Evolutionary conservation across 805 yeast genomes (phyloP).

Genomic region (Ogataea pilisensis): DNA sequence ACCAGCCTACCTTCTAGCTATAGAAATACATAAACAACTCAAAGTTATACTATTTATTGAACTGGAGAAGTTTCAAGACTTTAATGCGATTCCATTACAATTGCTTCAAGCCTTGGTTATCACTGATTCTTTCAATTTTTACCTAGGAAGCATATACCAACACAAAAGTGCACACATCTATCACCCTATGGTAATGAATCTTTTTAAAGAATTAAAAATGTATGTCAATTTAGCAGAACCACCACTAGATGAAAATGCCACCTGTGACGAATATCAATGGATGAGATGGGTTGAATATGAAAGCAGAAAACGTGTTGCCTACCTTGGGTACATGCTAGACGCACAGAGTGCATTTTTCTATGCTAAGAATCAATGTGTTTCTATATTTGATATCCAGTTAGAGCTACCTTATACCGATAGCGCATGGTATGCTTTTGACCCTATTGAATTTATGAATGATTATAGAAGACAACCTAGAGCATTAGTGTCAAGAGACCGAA

Average conservation of each 20-base stretch:
- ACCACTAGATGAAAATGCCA: slow-evolving; percentile 7
- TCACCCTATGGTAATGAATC: slow-evolving; percentile 21
- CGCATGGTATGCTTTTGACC: slow-evolving; percentile 37
- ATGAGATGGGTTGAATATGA: slow-evolving; percentile 44
- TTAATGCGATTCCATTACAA: slow-evolving; percentile 15
- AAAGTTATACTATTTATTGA: slow-evolving; percentile 11
- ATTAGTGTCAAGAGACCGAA: slow-evolving; percentile 6
- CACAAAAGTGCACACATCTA: slow-evolving; percentile 16
- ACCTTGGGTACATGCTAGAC: slow-evolving; percentile 39
- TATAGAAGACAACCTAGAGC: slow-evolving; percentile 28
- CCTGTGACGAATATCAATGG: slow-evolving; percentile 31
- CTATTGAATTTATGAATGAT: slow-evolving; percentile 21
- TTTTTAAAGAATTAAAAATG: slow-evolving; percentile 18
- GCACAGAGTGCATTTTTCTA: slow-evolving; percentile 36
- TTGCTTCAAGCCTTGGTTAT: slow-evolving; percentile 25
- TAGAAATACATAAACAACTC: slow-evolving; percentile 20
- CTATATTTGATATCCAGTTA: slow-evolving; percentile 40
- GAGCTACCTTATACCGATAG: slow-evolving; percentile 44
- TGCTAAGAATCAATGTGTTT: slow-evolving; percentile 30
- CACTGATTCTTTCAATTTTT: slow-evolving; percentile 22
- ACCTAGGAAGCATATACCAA: slow-evolving; percentile 20
- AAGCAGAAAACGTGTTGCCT: slow-evolving; percentile 38
- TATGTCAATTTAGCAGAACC: slow-evolving; percentile 8
- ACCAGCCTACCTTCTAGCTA: slow-evolving; percentile 9
- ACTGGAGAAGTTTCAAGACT: slow-evolving; percentile 13